A percentile compares a stretch with the other conserved stretches of the same genome.
Conservation (phyloP, 202 grass and related monocot genomes). For the Cymbopogon flexuosus region DNA sequence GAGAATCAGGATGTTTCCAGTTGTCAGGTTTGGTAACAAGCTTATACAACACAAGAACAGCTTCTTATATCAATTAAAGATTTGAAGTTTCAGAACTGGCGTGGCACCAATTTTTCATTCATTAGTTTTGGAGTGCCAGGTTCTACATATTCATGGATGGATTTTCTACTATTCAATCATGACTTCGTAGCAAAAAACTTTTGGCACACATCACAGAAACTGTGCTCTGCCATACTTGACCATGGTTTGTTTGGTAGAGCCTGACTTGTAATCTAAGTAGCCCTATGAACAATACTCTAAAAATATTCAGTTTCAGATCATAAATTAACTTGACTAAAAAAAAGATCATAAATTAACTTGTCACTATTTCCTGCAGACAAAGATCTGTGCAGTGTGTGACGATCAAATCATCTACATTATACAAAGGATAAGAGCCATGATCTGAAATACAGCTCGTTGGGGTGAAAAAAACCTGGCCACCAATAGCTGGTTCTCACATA, state of each 20-base stretch:
- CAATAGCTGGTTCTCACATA: background rate
- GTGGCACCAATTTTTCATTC: background rate
- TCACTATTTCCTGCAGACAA: background rate
- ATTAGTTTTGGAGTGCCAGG: background rate
- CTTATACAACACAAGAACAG: background rate
- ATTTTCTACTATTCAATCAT: background rate
- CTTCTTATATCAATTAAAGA: background rate
- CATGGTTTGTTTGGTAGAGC: background rate
- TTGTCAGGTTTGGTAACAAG: background rate
- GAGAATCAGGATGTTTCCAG: background rate
- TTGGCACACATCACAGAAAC: background rate
- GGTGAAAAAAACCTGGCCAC: background rate
- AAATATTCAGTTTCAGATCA: background rate
- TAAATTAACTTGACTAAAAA: background rate
- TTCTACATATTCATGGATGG: background rate
- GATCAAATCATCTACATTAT: background rate
- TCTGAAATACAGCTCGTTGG: background rate
- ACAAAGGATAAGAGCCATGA: background rate
- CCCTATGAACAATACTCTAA: background rate
- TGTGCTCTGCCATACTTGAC: background rate
- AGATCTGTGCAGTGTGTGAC: background rate
- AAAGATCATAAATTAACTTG: background rate
- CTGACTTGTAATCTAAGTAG: background rate
- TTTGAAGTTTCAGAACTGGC: background rate
- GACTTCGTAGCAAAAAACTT: background rate